Percentiles rank a stretch among this genome's conserved stretches.
Evolutionary conservation across 768 basidiomycete genomes (phyloP).

Genomic region (Filobasidium wieringae): DNA sequence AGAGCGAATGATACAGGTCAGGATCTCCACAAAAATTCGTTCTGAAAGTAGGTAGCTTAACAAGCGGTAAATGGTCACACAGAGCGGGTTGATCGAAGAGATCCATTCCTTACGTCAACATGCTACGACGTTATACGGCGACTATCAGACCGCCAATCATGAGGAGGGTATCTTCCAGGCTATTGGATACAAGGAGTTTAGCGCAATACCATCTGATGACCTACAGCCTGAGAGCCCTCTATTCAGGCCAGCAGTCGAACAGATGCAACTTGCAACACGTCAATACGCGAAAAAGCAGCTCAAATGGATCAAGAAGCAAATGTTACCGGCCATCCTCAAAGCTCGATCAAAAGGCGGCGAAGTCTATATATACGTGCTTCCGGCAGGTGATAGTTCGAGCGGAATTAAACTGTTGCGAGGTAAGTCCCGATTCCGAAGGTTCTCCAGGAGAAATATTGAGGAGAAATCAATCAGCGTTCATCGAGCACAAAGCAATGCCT

Average conservation of each 20-base stretch:
- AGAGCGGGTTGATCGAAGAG: constrained; percentile 74
- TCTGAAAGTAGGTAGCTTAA: not conserved
- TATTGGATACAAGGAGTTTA: constrained; percentile 92
- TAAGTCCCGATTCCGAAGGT: constrained; percentile 36
- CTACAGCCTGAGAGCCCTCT: constrained; percentile 24
- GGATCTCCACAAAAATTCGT: constrained; percentile 7
- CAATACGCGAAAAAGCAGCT: constrained; percentile 87
- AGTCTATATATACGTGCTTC: constrained; percentile 27
- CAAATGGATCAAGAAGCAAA: constrained; percentile 81
- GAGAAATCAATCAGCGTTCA: constrained; percentile 45
- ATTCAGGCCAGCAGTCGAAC: constrained; percentile 53
- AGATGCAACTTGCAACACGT: constrained; percentile 74
- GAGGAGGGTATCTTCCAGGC: constrained; percentile 77
- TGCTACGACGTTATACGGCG: constrained; percentile 24
- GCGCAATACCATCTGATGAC: constrained; percentile 45
- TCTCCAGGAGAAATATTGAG: constrained; percentile 43
- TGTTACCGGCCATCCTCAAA: constrained; percentile 58
- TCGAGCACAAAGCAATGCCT: constrained; percentile 46
- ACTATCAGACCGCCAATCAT: constrained; percentile 18
- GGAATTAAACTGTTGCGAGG: constrained; percentile 49
- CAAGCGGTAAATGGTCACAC: constrained; percentile 5
- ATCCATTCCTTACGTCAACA: constrained; percentile 48
- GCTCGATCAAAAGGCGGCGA: constrained; percentile 36
- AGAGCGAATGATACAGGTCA: constrained; percentile 77
- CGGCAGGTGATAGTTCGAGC: constrained; percentile 51